A percentile compares a stretch with the other conserved stretches of the same genome.
Conservation (phyloP, 495 filamentous ascomycete genomes). For the Pyrenula massariospora region DNA sequence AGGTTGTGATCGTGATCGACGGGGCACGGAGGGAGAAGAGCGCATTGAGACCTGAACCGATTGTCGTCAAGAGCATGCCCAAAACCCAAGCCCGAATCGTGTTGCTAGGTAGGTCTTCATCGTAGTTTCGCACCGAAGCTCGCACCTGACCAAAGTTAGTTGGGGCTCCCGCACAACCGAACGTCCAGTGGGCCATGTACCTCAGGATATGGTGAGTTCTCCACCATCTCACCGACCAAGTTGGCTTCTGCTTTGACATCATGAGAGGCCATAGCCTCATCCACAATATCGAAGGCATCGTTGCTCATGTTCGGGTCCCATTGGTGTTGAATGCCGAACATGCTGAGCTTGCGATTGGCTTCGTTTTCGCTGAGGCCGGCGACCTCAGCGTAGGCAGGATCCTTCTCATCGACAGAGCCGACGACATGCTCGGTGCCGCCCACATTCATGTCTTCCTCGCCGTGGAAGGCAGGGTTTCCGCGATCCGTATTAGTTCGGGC, state of each 20-base stretch:
- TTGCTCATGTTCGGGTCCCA: slow-evolving; percentile 60
- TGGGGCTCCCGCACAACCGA: neutral
- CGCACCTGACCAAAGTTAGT: slow-evolving; percentile 5
- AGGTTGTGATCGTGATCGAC: slow-evolving; percentile 50
- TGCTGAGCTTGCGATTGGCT: neutral
- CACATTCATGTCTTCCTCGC: neutral
- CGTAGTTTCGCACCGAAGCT: slow-evolving; percentile 34
- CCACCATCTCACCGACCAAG: slow-evolving; percentile 45
- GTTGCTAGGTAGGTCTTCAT: slow-evolving; percentile 54
- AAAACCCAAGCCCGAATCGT: slow-evolving; percentile 64
- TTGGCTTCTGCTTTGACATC: slow-evolving; percentile 41
- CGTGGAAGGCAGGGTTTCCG: neutral
- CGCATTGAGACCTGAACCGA: slow-evolving; percentile 58
- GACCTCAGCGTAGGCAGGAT: neutral
- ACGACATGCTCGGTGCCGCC: neutral
- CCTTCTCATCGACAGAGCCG: neutral
- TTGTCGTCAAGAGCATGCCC: slow-evolving; percentile 52
- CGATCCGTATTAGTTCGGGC: neutral
- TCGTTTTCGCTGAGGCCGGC: neutral
- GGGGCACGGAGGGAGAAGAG: slow-evolving; percentile 56
- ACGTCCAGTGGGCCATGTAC: slow-evolving; percentile 46
- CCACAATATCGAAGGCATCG: slow-evolving; percentile 48
- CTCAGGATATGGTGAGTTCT: slow-evolving; percentile 62
- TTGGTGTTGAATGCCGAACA: slow-evolving; percentile 24
- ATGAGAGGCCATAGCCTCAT: slow-evolving; percentile 41